Evolutionary conservation across 2,329 filamentous ascomycete genomes (phyloP).

Genomic region (Talaromyces piceae): DNA sequence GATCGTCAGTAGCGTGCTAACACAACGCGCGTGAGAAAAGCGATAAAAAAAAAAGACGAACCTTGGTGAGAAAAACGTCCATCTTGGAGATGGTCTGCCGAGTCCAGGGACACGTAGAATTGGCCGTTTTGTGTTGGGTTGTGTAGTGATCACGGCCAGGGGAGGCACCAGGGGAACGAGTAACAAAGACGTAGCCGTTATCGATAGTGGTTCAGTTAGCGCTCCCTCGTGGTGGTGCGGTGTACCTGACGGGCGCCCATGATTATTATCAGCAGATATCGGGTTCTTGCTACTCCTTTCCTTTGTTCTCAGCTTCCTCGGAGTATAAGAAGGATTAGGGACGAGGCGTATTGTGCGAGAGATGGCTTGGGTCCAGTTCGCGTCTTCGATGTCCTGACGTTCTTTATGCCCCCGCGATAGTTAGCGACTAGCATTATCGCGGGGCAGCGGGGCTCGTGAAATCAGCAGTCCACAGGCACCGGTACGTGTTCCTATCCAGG

Average conservation of each 20-base stretch:
- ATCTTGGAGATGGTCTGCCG: constrained; percentile 42
- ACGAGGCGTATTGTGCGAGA: no score
- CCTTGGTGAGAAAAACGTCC: constrained; percentile 61
- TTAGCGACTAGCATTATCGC: no score
- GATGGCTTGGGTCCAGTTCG: no score
- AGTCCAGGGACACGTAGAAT: not conserved
- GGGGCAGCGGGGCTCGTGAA: no score
- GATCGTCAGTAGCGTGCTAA: not conserved
- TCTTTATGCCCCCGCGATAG: no score
- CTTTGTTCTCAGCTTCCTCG: not conserved
- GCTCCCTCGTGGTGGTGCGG: not conserved
- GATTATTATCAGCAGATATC: not conserved
- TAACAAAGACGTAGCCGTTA: not conserved
- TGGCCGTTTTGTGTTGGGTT: not conserved
- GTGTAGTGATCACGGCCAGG: not conserved
- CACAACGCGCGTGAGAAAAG: not conserved
- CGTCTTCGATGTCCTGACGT: no score
- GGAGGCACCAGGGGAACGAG: not conserved
- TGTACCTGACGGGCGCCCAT: not conserved
- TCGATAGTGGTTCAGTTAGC: not conserved
- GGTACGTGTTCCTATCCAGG: no score
- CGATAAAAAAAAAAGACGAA: constrained; percentile 23
- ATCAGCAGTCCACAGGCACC: no score
- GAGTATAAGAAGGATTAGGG: not conserved
- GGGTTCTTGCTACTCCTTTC: not conserved